Conservation (phyloP, 495 filamentous ascomycete species). For the Ramalina intermedia region DNA sequence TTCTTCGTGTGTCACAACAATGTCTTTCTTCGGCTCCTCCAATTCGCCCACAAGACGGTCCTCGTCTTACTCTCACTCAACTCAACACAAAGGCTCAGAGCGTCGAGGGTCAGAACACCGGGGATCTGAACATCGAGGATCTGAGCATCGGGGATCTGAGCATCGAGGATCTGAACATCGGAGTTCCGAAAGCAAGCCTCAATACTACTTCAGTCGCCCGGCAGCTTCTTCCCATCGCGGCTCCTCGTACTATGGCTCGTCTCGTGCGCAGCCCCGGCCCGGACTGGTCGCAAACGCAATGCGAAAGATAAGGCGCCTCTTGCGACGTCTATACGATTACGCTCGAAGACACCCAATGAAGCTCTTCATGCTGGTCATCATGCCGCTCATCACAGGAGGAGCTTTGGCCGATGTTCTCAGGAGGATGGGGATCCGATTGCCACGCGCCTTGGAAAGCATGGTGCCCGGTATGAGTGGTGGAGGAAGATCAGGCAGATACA, state of each 20-base stretch:
- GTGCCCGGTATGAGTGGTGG: slow-evolving; percentile 36
- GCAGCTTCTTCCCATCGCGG: slow-evolving; percentile 34
- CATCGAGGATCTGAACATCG: not conserved
- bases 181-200: slow-evolving; percentile 21
- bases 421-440: slow-evolving; percentile 63
- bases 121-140: not conserved
- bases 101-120: slow-evolving; percentile 8
- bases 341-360: slow-evolving; percentile 66
- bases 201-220: slow-evolving; percentile 27
- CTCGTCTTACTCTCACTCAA: slow-evolving; percentile 27
- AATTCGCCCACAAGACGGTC: slow-evolving; percentile 19
- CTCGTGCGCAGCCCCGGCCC: slow-evolving; percentile 53
- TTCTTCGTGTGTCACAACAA: not conserved
- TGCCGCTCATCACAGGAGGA: slow-evolving; percentile 73
- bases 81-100: slow-evolving; percentile 30
- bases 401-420: slow-evolving; percentile 56
- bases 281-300: slow-evolving; percentile 60
- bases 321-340: slow-evolving; percentile 63
- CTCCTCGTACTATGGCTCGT: slow-evolving; percentile 44
- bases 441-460: slow-evolving; percentile 38
- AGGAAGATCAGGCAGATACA: slow-evolving; percentile 20
- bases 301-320: slow-evolving; percentile 52
- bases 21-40: slow-evolving; percentile 13
- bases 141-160: slow-evolving; percentile 20
- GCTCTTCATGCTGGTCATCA: slow-evolving; percentile 68